A percentile compares a stretch with the other conserved stretches of the same genome.
phyloP scores from a whole-genome alignment of 2,329 filamentous ascomycete genomes.

The Claviceps fusiformis region DNA sequence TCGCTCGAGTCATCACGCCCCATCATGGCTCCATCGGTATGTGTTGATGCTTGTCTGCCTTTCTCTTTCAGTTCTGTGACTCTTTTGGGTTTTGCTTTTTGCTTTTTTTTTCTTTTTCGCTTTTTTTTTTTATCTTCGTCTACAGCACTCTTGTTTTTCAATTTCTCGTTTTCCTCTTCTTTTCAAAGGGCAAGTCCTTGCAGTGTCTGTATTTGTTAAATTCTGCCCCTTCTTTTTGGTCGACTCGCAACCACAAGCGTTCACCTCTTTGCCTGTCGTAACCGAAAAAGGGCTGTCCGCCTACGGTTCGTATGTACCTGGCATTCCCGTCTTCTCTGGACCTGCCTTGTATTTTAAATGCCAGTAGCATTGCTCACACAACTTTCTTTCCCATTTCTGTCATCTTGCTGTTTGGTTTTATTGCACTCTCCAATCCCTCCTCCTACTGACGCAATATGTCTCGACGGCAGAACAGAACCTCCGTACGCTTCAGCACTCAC shows the following conservation, averaged over 20 bases:
- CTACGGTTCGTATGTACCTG: slow-evolving; percentile 3
- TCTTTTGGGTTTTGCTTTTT: not conserved
- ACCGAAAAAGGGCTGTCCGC: not conserved
- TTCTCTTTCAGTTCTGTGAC: not conserved
- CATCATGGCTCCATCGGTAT: slow-evolving; percentile 50
- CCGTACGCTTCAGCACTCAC: slow-evolving; percentile 46
- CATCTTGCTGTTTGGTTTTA: not conserved
- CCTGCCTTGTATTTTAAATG: not conserved
- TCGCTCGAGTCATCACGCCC: slow-evolving; percentile 48
- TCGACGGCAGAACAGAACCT: slow-evolving; percentile 33
- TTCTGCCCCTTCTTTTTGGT: not conserved
- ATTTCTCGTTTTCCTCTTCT: no score
- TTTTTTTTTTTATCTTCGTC: no score
- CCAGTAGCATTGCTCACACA: not conserved
- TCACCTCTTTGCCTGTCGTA: not conserved
- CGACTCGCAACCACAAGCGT: not conserved
- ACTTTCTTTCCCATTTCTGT: not conserved
- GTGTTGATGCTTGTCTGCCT: slow-evolving; percentile 17
- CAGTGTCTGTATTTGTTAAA: slow-evolving; percentile 4
- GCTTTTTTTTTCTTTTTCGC: slow-evolving; percentile 1
- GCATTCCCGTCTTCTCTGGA: not conserved
- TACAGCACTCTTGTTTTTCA: no score
- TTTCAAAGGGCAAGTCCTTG: not conserved
- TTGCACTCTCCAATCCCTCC: not conserved
- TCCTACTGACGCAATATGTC: slow-evolving; percentile 7